These are phyloP conservation scores for Monilinia polystroma DNA, from an alignment of 2,329 filamentous ascomycete genomes.

Conservation along the genomic window DNA sequence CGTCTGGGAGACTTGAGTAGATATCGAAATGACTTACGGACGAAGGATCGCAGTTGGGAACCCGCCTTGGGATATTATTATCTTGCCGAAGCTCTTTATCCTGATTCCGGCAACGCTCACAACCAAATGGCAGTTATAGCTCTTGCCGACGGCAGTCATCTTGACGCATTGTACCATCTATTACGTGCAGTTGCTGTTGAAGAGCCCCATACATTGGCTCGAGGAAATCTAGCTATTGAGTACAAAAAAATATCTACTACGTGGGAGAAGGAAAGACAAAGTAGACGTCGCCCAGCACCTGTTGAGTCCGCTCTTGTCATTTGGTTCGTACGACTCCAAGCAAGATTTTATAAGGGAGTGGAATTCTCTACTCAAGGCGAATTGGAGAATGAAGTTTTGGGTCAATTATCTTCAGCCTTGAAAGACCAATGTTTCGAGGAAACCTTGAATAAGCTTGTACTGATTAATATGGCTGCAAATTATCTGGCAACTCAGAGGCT, in stretches of 20 bases:
- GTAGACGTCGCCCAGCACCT: constrained; percentile 30
- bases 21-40: constrained; percentile 74
- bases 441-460: constrained; percentile 72
- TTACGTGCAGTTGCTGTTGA: constrained; percentile 77
- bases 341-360: constrained; percentile 75
- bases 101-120: constrained; percentile 76
- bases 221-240: constrained; percentile 74
- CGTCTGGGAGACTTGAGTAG: constrained; percentile 87
- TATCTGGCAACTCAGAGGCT: constrained; percentile 64
- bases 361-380: constrained; percentile 74
- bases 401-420: constrained; percentile 70
- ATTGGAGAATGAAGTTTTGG: constrained; percentile 80
- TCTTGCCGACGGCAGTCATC: constrained; percentile 72
- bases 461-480: constrained; percentile 85
- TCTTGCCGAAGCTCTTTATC: constrained; percentile 75
- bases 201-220: constrained; percentile 71
- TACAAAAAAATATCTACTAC: constrained; percentile 64
- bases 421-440: constrained; percentile 65
- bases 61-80: constrained; percentile 81
- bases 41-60: constrained; percentile 70
- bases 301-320: constrained; percentile 60
- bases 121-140: constrained; percentile 90
- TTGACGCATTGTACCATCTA: constrained; percentile 85
- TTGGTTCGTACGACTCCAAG: constrained; percentile 86
- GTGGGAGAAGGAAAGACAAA: constrained; percentile 55